phyloP scores from a whole-genome alignment of 768 basidiomycete species.

The Polyporus arcularius region DNA sequence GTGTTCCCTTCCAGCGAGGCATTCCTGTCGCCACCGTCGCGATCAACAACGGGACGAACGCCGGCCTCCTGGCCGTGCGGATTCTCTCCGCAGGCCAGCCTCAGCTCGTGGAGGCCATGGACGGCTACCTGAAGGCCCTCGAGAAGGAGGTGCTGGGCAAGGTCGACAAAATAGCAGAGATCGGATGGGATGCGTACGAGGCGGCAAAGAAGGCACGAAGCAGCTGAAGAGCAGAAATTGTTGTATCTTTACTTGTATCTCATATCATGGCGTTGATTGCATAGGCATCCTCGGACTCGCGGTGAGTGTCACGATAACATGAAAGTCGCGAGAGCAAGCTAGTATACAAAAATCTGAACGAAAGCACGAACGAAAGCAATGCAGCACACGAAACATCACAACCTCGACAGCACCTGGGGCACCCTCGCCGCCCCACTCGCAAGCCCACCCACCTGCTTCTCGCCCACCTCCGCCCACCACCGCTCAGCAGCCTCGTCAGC shows the following conservation, averaged over 20 bases:
- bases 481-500: conserved; percentile 50
- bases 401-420: background rate
- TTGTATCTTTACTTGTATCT: conserved; percentile 7
- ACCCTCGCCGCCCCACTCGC: background rate
- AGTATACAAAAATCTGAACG: no score
- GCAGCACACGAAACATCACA: background rate
- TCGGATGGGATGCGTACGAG: conserved; percentile 72
- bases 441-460: background rate
- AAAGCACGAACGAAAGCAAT: no score
- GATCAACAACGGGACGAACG: conserved; percentile 94
- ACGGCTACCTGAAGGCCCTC: conserved; percentile 65
- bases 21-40: conserved; percentile 98
- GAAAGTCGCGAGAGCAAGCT: no score
- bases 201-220: conserved; percentile 6
- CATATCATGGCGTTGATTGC: no score
- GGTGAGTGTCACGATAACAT: no score
- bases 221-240: background rate
- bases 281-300: no score
- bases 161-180: conserved; percentile 68
- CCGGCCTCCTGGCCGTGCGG: conserved; percentile 86
- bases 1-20: conserved; percentile 62
- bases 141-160: conserved; percentile 81
- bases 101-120: conserved; percentile 62
- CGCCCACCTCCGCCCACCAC: conserved; percentile 47
- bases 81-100: conserved; percentile 83